Conservation (phyloP, 495 filamentous ascomycete species). For the Penicillium canariense region DNA sequence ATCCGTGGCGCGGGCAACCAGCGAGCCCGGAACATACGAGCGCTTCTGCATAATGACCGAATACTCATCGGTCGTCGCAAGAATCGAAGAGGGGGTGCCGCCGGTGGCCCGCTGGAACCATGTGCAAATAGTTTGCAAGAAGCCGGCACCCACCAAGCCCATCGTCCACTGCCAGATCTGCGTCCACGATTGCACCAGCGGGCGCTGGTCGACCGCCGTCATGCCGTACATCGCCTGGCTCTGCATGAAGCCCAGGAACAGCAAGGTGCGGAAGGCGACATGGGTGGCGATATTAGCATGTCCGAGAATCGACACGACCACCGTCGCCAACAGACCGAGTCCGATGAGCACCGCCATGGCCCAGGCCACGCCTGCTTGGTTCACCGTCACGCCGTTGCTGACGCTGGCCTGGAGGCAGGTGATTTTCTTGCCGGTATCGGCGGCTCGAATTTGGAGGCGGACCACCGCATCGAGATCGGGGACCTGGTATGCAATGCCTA, state of each 20-base stretch:
- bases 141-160: slow-evolving; percentile 83
- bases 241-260: slow-evolving; percentile 95
- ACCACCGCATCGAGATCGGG: slow-evolving; percentile 90
- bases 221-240: slow-evolving; percentile 90
- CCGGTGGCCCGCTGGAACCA: slow-evolving; percentile 97
- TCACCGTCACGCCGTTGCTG: slow-evolving; percentile 88
- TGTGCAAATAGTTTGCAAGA: slow-evolving; percentile 81
- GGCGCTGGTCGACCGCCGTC: slow-evolving; percentile 74
- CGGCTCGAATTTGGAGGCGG: slow-evolving; percentile 68
- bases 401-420: slow-evolving; percentile 86
- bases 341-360: slow-evolving; percentile 78
- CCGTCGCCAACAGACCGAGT: slow-evolving; percentile 74
- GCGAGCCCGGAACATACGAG: slow-evolving; percentile 35
- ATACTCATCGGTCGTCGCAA: slow-evolving; percentile 65
- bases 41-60: slow-evolving; percentile 86
- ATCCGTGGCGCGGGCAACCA: slow-evolving; percentile 43
- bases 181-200: slow-evolving; percentile 89
- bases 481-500: slow-evolving; percentile 76
- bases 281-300: slow-evolving; percentile 95
- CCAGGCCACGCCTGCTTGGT: slow-evolving; percentile 87
- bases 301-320: slow-evolving; percentile 73
- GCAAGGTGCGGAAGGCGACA: slow-evolving; percentile 85
- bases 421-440: slow-evolving; percentile 56
- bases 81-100: slow-evolving; percentile 73
- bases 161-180: slow-evolving; percentile 98